phyloP scores from a whole-genome alignment of 768 basidiomycete genomes.

The Lyophyllum atratum region DNA sequence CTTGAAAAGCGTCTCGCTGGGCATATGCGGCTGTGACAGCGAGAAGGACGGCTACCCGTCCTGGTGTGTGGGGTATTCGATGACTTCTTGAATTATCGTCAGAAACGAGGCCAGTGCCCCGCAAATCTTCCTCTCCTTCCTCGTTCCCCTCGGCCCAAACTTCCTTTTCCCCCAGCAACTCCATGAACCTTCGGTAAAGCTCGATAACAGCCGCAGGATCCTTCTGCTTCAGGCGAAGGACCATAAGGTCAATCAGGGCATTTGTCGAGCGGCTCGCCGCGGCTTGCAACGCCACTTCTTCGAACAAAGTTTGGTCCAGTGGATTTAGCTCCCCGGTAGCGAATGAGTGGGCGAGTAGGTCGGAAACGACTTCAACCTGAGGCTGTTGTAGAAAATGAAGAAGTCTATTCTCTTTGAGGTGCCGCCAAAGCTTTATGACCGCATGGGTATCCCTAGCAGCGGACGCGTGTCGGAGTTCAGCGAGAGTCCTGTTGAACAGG shows the following conservation, averaged over 20 bases:
- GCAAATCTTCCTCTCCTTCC: conserved; percentile 5
- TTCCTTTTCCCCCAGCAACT: conserved; percentile 22
- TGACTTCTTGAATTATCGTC: conserved; percentile 22
- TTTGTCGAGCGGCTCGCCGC: conserved; percentile 46
- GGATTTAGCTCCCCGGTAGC: conserved; percentile 25
- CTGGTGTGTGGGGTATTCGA: conserved; percentile 22
- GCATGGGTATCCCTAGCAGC: conserved; percentile 30
- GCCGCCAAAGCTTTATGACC: conserved; percentile 40
- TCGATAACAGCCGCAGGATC: conserved; percentile 44
- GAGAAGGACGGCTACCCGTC: conserved; percentile 45
- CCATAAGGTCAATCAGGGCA: conserved; percentile 53
- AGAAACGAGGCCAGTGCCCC: conserved; percentile 11
- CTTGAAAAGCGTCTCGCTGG: conserved; percentile 56
- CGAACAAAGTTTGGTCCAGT: conserved; percentile 29
- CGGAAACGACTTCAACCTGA: conserved; percentile 41
- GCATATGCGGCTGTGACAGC: conserved; percentile 63
- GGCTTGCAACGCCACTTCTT: conserved; percentile 51
- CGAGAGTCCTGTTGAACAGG: conserved; percentile 33
- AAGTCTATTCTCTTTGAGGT: conserved; percentile 43
- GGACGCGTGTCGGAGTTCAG: conserved; percentile 40
- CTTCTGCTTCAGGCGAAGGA: conserved; percentile 39
- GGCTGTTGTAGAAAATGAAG: conserved; percentile 45
- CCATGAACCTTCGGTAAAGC: conserved; percentile 43
- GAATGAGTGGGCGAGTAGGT: conserved; percentile 31
- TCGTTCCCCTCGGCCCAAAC: conserved; percentile 20